Evolutionary conservation across 176 grass and related monocot species (phyloP).

Genomic region (Canna indica): DNA sequence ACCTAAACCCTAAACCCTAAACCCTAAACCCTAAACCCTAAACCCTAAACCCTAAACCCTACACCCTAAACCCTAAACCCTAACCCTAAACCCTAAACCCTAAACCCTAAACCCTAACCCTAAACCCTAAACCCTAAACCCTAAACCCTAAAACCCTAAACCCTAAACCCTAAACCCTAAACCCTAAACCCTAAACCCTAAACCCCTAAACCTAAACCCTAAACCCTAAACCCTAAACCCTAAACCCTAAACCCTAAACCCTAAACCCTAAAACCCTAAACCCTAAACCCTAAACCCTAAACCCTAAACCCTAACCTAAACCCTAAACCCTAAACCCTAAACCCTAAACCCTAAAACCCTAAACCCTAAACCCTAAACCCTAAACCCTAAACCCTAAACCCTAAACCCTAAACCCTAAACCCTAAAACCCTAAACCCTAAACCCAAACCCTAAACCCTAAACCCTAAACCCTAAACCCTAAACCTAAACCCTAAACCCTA

Average conservation of each 20-base stretch:
- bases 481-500: conserved; percentile 8
- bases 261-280: conserved; percentile 15
- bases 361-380: conserved; percentile 26
- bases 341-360: conserved; percentile 23
- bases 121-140: not conserved
- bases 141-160: not conserved
- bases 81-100: conserved; percentile 1
- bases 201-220: conserved; percentile 4
- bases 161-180: conserved; percentile 13
- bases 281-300: conserved; percentile 14
- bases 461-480: conserved; percentile 20
- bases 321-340: conserved; percentile 10
- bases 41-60: conserved; percentile 7
- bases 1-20: not conserved
- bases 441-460: conserved; percentile 19
- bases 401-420: conserved; percentile 12
- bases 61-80: conserved; percentile 6
- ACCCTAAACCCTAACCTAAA: not conserved
- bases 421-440: too few species aligned
- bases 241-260: conserved; percentile 12
- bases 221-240: conserved; percentile 17
- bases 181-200: conserved; percentile 19
- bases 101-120: not conserved
- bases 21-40: not conserved
- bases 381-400: conserved; percentile 28